Evolutionary conservation across 139 green algal genomes (phyloP).

Genomic region (Chlorella vulgaris): DNA sequence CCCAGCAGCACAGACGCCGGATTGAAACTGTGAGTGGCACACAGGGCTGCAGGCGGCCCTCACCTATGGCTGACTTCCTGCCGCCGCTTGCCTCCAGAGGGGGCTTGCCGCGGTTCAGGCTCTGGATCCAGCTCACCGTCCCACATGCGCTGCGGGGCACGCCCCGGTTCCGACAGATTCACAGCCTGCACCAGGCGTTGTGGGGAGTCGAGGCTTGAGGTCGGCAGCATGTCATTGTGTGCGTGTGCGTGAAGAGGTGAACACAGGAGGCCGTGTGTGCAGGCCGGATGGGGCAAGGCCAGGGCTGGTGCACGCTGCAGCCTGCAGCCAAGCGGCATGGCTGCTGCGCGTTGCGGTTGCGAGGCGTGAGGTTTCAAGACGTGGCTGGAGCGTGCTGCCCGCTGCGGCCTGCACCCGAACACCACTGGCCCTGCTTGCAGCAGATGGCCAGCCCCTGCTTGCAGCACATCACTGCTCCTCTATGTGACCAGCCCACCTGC

Average conservation of each 20-base stretch:
- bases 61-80: conserved; percentile 2
- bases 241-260: too few species aligned
- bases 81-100: background rate
- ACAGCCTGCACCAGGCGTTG: background rate
- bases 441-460: background rate
- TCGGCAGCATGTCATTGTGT: too few species aligned
- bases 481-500: background rate
- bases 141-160: conserved; percentile 3
- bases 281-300: too few species aligned
- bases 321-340: too few species aligned
- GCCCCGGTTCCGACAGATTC: background rate
- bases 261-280: too few species aligned
- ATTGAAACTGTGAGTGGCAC: background rate
- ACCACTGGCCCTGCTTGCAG: too few species aligned
- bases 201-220: background rate
- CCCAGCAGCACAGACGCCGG: background rate
- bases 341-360: too few species aligned
- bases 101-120: background rate
- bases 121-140: conserved; percentile 25
- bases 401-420: too few species aligned
- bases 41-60: background rate
- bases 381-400: too few species aligned
- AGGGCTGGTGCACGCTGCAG: too few species aligned
- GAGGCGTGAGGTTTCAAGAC: too few species aligned
- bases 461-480: background rate